Conservation (phyloP, 768 basidiomycete species). For the Cubamyces sp. region DNA sequence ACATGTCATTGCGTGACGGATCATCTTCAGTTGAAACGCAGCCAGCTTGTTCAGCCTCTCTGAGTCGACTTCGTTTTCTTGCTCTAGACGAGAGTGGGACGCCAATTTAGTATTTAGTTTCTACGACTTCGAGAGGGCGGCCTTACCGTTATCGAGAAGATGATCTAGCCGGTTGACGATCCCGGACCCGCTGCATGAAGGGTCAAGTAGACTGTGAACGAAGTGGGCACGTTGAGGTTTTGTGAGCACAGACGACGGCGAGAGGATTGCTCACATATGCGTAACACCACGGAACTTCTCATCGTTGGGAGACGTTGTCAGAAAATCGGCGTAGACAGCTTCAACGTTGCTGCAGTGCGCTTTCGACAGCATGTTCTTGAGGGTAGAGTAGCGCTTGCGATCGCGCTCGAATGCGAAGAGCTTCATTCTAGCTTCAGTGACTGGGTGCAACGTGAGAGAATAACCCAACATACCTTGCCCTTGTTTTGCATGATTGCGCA, state of each 20-base stretch:
- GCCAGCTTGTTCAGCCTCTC: constrained; percentile 84
- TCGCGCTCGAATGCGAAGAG: constrained; percentile 91
- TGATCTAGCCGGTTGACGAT: constrained; percentile 90
- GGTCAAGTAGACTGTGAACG: constrained; percentile 91
- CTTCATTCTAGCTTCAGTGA: constrained; percentile 38
- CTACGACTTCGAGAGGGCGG: neutral
- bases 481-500: constrained; percentile 84
- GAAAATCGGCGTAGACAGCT: constrained; percentile 81
- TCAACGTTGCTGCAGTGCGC: constrained; percentile 84
- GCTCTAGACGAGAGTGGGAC: constrained; percentile 40
- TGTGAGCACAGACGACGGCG: constrained; percentile 8
- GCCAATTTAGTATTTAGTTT: neutral
- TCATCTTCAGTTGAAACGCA: constrained; percentile 87
- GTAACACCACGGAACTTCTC: constrained; percentile 66
- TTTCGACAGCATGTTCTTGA: constrained; percentile 83
- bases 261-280: constrained; percentile 70
- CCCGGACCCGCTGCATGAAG: constrained; percentile 95
- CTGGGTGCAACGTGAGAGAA: neutral
- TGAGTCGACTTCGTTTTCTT: constrained; percentile 60
- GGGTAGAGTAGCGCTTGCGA: constrained; percentile 76
- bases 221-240: no score
- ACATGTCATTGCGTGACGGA: constrained; percentile 97
- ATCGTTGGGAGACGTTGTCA: constrained; percentile 72
- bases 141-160: constrained; percentile 72
- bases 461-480: constrained; percentile 64